Percentiles rank a stretch among this genome's conserved stretches.
Evolutionary conservation across 345 rosid species (phyloP).

Genomic region (Eucalyptus viminalis): DNA sequence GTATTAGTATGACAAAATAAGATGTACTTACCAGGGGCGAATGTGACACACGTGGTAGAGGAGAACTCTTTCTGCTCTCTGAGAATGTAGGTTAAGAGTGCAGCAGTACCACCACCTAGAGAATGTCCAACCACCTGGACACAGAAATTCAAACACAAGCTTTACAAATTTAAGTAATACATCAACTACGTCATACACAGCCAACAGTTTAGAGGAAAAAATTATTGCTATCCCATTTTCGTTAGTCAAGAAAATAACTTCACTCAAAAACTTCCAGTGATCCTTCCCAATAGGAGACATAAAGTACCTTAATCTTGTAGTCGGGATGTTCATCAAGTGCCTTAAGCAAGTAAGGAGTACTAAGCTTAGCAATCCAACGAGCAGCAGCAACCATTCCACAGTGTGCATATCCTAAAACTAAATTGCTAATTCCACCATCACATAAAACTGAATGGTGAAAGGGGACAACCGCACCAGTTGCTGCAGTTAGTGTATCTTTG

Average conservation of each 20-base stretch:
- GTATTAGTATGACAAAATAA: not conserved
- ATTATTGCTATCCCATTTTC: not conserved
- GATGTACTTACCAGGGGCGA: slow-evolving; percentile 68
- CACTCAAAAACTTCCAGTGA: not conserved
- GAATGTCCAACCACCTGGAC: slow-evolving; percentile 92
- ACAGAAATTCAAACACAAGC: not conserved
- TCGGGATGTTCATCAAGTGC: slow-evolving; percentile 64
- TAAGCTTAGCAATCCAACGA: slow-evolving; percentile 93
- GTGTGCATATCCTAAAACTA: slow-evolving; percentile 95
- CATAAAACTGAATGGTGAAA: slow-evolving; percentile 94
- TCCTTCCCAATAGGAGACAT: not conserved
- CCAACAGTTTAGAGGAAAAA: not conserved
- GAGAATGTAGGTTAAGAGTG: slow-evolving; percentile 80
- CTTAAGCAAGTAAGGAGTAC: slow-evolving; percentile 65
- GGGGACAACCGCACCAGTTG: slow-evolving; percentile 96
- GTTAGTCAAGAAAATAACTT: not conserved
- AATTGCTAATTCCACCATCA: slow-evolving; percentile 92
- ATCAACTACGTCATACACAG: not conserved
- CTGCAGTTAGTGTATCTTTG: slow-evolving; percentile 95
- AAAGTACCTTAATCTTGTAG: slow-evolving; percentile 62
- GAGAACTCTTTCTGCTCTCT: slow-evolving; percentile 80
- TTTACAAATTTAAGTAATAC: not conserved
- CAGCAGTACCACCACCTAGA: slow-evolving; percentile 98
- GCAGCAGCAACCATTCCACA: slow-evolving; percentile 99
- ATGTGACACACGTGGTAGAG: slow-evolving; percentile 72